These are phyloP conservation scores for Debaryomyces coudertii DNA, from an alignment of 1,139 yeast species.

Conservation along the genomic window DNA sequence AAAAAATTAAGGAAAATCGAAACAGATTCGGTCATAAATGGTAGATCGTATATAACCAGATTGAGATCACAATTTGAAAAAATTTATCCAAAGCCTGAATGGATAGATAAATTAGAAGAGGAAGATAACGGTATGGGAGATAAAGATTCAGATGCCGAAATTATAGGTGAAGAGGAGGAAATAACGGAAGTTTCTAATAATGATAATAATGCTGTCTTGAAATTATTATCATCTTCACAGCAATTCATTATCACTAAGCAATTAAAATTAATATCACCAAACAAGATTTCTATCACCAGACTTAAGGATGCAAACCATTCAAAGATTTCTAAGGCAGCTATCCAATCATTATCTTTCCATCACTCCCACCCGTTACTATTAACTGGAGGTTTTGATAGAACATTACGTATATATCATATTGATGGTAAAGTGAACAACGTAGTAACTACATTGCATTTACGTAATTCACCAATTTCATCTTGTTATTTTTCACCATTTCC, in stretches of 20 bases:
- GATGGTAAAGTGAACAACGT: conserved; percentile 87
- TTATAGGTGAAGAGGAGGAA: conserved; percentile 24
- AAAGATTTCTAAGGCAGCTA: conserved; percentile 70
- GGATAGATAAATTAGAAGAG: conserved; percentile 62
- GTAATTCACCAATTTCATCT: conserved; percentile 77
- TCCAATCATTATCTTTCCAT: conserved; percentile 85
- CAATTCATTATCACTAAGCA: conserved; percentile 55
- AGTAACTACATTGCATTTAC: conserved; percentile 79
- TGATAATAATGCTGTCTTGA: conserved; percentile 59
- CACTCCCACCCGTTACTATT: conserved; percentile 79
- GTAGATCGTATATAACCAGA: conserved; percentile 69
- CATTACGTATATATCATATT: conserved; percentile 82
- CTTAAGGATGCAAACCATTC: conserved; percentile 83
- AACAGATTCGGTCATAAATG: conserved; percentile 61
- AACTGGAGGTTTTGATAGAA: conserved; percentile 92
- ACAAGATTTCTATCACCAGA: conserved; percentile 71
- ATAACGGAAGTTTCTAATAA: conserved; percentile 37
- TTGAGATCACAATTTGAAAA: conserved; percentile 84
- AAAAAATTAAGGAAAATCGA: conserved; percentile 72
- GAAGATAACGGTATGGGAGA: conserved; percentile 23
- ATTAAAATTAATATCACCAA: conserved; percentile 67
- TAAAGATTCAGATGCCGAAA: conserved; percentile 38
- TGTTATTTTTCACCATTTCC: conserved; percentile 60
- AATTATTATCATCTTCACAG: conserved; percentile 61
- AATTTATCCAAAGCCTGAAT: conserved; percentile 83